These are phyloP conservation scores for Vigna trinervia DNA, from an alignment of 306 rosid species.

Conservation along the genomic window DNA sequence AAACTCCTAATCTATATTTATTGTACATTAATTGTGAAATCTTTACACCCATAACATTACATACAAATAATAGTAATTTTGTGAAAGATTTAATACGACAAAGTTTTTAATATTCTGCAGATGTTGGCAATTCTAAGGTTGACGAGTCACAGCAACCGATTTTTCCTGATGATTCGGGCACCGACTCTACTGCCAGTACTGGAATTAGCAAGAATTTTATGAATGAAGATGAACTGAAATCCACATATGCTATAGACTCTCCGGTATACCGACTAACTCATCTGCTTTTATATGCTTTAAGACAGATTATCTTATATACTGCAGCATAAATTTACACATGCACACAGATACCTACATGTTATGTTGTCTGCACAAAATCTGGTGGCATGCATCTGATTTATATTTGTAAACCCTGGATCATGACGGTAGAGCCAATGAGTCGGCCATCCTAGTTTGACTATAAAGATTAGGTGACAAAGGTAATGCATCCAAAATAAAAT, in stretches of 20 bases:
- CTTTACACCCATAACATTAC: too few species aligned
- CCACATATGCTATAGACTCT: slow-evolving; percentile 61
- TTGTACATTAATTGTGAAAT: too few species aligned
- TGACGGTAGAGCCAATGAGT: slow-evolving; percentile 1
- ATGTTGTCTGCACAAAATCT: slow-evolving; percentile 1
- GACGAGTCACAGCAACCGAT: slow-evolving; percentile 70
- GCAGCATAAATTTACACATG: background rate
- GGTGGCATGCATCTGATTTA: slow-evolving; percentile 2
- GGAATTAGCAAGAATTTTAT: slow-evolving; percentile 69
- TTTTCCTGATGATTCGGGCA: slow-evolving; percentile 63
- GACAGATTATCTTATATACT: slow-evolving; percentile 1
- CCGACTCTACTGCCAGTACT: slow-evolving; percentile 59
- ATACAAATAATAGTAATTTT: background rate
- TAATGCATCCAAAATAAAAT: background rate
- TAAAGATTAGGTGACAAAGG: slow-evolving; percentile 9
- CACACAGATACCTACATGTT: background rate
- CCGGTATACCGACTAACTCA: slow-evolving; percentile 56
- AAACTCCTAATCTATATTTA: too few species aligned
- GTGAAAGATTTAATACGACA: background rate
- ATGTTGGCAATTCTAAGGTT: slow-evolving; percentile 58
- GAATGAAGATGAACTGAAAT: slow-evolving; percentile 77
- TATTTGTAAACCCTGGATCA: slow-evolving; percentile 8
- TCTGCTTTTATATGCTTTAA: background rate
- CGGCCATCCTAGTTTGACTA: background rate
- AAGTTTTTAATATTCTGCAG: slow-evolving; percentile 53